phyloP scores from a whole-genome alignment of 345 rosid species.

The Hibiscus tridactylites region DNA sequence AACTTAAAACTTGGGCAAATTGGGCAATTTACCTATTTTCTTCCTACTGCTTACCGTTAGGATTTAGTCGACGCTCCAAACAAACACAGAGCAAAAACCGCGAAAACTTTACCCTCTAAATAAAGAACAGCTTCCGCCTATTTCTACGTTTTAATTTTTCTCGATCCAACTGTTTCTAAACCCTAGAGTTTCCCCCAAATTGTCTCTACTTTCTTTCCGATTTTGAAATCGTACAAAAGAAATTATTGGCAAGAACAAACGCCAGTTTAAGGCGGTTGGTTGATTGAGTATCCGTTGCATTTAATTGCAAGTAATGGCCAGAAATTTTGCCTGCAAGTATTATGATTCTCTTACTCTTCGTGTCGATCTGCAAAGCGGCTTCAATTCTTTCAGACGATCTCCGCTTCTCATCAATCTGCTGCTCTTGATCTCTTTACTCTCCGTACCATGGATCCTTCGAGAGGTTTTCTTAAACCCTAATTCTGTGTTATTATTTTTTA shows the following conservation, averaged over 20 bases:
- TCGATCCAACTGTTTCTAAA: not conserved
- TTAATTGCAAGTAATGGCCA: conserved; percentile 37
- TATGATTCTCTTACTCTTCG: conserved; percentile 30
- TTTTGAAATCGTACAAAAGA: not conserved
- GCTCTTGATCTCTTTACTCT: conserved; percentile 57
- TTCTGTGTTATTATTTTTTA: not conserved
- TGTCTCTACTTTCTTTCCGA: not conserved
- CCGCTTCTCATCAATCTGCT: conserved; percentile 81
- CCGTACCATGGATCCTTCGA: conserved; percentile 52
- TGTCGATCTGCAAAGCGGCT: conserved; percentile 48
- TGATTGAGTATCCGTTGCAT: not conserved
- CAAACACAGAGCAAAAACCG: not conserved
- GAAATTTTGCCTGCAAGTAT: conserved; percentile 30
- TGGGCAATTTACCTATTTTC: not conserved
- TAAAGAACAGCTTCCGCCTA: not conserved
- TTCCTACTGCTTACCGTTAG: not conserved
- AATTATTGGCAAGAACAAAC: not conserved
- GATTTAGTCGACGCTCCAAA: not conserved
- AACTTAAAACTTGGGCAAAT: not conserved
- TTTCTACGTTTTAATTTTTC: not conserved
- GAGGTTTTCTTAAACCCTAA: conserved; percentile 37
- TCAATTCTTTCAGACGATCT: conserved; percentile 61
- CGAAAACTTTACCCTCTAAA: not conserved
- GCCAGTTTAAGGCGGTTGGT: not conserved
- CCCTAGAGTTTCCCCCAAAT: not conserved